A percentile compares a stretch with the other conserved stretches of the same genome.
Conservation (phyloP, 257 asterid genomes). For the Nicotiana benthamiana region DNA sequence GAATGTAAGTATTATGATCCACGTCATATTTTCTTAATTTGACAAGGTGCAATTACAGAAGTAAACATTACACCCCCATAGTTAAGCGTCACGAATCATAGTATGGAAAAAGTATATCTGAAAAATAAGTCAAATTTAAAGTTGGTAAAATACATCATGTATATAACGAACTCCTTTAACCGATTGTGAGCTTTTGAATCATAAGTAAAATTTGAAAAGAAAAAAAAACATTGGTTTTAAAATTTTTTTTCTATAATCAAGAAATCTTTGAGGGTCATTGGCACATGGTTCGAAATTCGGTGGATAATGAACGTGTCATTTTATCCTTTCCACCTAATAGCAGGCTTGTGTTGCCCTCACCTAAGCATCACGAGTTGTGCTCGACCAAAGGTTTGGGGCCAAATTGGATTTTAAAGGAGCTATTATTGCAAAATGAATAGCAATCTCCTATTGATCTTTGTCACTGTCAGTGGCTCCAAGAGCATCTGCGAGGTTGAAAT, state of each 20-base stretch:
- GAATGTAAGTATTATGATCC: too few species aligned
- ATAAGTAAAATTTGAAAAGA: background rate
- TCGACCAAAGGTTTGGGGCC: too few species aligned
- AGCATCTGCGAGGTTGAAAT: constrained; percentile 74
- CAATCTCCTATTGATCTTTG: constrained; percentile 5
- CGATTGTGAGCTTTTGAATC: background rate
- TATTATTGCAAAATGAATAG: background rate
- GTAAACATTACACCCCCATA: background rate
- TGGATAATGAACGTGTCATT: too few species aligned
- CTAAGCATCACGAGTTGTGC: too few species aligned
- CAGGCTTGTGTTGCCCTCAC: too few species aligned
- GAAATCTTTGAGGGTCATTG: too few species aligned
- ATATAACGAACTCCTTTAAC: background rate
- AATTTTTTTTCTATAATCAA: too few species aligned
- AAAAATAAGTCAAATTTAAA: background rate
- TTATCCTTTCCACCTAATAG: too few species aligned
- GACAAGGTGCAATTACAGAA: background rate
- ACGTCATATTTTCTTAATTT: background rate
- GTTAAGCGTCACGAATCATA: too few species aligned
- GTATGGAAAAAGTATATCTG: background rate
- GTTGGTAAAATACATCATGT: background rate
- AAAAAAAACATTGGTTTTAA: too few species aligned
- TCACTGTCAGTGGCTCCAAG: constrained; percentile 27
- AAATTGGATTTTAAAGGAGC: background rate
- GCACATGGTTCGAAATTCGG: too few species aligned